Evolutionary conservation across 441 rosid species (phyloP).

Genomic region (Daphne laureola): DNA sequence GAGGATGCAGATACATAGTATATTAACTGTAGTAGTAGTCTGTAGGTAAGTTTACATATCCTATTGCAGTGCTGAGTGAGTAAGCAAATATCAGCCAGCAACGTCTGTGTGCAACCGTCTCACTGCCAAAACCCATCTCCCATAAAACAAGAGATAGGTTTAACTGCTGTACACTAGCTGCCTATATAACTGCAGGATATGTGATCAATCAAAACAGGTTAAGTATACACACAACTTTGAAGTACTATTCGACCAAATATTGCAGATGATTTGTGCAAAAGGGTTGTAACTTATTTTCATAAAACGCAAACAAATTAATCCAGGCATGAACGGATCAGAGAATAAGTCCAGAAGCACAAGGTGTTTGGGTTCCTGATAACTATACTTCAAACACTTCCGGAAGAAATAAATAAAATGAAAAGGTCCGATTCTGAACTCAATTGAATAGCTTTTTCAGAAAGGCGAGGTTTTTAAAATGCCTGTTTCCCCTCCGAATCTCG

Average conservation of each 20-base stretch:
- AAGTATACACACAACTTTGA: background rate
- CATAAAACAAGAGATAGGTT: conserved; percentile 13
- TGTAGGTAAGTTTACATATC: conserved; percentile 1
- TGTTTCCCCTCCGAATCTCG: too few relatives aligned
- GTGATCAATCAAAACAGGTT: background rate
- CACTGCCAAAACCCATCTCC: conserved; percentile 10
- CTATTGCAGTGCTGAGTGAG: conserved; percentile 12
- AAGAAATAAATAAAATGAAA: too few relatives aligned
- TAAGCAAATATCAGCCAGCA: conserved; percentile 22
- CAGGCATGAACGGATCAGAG: background rate
- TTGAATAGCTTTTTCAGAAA: too few relatives aligned
- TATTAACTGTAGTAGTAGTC: background rate
- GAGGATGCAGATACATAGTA: conserved; percentile 2
- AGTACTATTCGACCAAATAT: too few relatives aligned
- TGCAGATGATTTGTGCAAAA: too few relatives aligned
- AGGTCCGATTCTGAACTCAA: too few relatives aligned
- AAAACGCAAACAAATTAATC: background rate
- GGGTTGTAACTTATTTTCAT: too few relatives aligned
- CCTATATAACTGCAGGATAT: conserved; percentile 25
- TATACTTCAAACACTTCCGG: too few relatives aligned
- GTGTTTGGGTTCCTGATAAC: too few relatives aligned
- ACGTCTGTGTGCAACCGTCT: conserved; percentile 7
- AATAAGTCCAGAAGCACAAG: too few relatives aligned
- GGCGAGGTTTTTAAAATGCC: too few relatives aligned
- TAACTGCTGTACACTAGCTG: conserved; percentile 16